Evolutionary conservation across 1,139 yeast genomes (phyloP), one percentile per base, ranked within the genome.

Genomic region (Hyphopichia pseudoburtonii): DNA sequence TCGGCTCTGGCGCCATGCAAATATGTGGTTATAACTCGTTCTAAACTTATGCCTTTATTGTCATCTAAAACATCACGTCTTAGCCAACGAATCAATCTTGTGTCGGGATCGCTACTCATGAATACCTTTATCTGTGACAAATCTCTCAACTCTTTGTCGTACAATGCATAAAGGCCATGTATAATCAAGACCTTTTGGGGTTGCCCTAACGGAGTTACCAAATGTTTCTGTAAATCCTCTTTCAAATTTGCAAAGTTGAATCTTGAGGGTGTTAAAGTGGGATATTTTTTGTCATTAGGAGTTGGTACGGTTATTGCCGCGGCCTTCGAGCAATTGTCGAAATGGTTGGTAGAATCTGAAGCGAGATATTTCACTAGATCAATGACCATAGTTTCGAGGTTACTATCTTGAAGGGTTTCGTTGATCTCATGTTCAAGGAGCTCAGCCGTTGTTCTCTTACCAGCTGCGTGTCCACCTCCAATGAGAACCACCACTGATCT

Each of bases 41-140:
- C 78, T 37, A 86, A 62, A 30, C 62, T 56, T 37, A 54, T 41
- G 17, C 54, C 60, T 28, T 59, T 45, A 15, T 43, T 40, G 0
- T 49, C 47, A 9, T 51, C 45, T 14, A 71, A 38, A 1, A 73
- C 76, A 39, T 74, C 75, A 39, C 73, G 52, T 42, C 69, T 55
- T 28, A 80, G 84, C 86, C 92, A 80, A 44, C 95, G 73, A 12
- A 87, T 82, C 32, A 90, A 64, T 41, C 97, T 66, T 4, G 86
- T 79, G 56, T 90, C 97, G 1, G 94, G 80, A 56, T 90, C 97
- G 46, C 90, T 76, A 48, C 86, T 94, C n/a, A 89, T 72, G 52
- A 83, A 90, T 2, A 89, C 80, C 51, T 80, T 83, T 50, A 89
- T 68, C 3, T 79, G 70, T 0, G 92, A 80, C 54, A 74, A 48